These are phyloP conservation scores for Forsythia suspensa DNA, from an alignment of 257 asterid species.

Conservation along the genomic window DNA sequence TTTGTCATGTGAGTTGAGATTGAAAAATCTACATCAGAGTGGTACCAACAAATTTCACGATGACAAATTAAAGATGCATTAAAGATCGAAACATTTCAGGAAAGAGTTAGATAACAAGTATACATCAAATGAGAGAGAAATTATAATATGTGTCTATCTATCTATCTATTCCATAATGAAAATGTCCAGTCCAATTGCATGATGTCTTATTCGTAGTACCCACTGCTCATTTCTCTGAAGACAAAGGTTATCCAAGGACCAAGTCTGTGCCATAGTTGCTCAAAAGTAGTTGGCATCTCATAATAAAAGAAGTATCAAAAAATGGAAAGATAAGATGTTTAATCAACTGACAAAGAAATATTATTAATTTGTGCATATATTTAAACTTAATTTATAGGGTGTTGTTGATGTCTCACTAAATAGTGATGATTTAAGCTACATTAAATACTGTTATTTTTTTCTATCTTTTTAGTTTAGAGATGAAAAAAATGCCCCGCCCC, in stretches of 20 bases:
- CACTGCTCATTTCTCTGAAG: background rate
- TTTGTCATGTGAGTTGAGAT: too few relatives aligned
- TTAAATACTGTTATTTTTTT: too few relatives aligned
- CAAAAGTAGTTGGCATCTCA: too few relatives aligned
- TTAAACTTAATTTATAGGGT: too few relatives aligned
- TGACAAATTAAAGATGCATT: background rate
- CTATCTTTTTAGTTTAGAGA: too few relatives aligned
- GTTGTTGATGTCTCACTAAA: too few relatives aligned
- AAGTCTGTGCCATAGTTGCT: background rate
- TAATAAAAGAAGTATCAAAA: too few relatives aligned
- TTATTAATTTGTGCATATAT: too few relatives aligned
- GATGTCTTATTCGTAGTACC: background rate
- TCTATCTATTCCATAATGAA: background rate
- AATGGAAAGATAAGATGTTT: background rate
- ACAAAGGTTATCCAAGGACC: background rate
- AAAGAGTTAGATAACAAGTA: background rate
- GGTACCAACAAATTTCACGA: background rate
- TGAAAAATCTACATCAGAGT: too few relatives aligned
- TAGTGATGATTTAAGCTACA: too few relatives aligned
- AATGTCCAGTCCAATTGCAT: background rate
- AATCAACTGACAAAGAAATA: too few relatives aligned
- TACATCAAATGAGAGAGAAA: background rate
- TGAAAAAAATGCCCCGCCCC: too few relatives aligned
- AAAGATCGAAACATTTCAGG: background rate
- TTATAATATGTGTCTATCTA: background rate